Evolutionary conservation across 768 basidiomycete species (phyloP), one percentile per base, ranked within the genome.

Genomic region (Mycena sanguinolenta): DNA sequence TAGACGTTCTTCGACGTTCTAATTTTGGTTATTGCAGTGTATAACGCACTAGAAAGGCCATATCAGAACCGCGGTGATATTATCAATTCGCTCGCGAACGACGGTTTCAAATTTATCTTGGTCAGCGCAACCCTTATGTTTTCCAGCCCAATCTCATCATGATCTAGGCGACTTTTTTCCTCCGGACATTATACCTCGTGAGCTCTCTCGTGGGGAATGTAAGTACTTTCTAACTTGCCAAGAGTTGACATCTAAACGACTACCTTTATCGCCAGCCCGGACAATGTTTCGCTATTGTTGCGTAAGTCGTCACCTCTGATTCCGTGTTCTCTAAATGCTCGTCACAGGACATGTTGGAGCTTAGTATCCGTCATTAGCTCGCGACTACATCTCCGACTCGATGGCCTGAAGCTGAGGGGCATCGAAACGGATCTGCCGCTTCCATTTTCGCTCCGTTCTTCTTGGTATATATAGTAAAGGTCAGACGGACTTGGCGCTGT

Each of bases 331-430:
- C 7, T 13, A 13, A 25, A 28, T 34, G 32, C 1, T 5, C 36
- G 12, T 14, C 38, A 19, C 36, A 63, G 62, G 62, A 63, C 62
- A 38, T 63, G 62, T 25, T 63, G 62, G 50, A 39, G 62, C 27
- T 63, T 53, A 4, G 52, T 34, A 17, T 63, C 62, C 16, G 54
- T 63, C 36, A 63, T 63, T 50, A 54, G 36, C 52, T 50, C 50
- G 36, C 62, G 50, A 10, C 16, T 63, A 27, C 62, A 63, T 28
- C 50, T 63, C 36, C 62, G 62, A 46, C 62, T 63, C 23, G 62
- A 63, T 23, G 38, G 36, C 36, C 17, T 54, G 27, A 19, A 14
- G n/a, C 14, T 54, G 21, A 38, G 38, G 17, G 50, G 25, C 19
- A 25, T 8, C 27, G 9, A 27, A 34, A 9, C 53, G 10, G 53